Conservation (phyloP, 345 rosid species). For the Tarenaya hassleriana region DNA sequence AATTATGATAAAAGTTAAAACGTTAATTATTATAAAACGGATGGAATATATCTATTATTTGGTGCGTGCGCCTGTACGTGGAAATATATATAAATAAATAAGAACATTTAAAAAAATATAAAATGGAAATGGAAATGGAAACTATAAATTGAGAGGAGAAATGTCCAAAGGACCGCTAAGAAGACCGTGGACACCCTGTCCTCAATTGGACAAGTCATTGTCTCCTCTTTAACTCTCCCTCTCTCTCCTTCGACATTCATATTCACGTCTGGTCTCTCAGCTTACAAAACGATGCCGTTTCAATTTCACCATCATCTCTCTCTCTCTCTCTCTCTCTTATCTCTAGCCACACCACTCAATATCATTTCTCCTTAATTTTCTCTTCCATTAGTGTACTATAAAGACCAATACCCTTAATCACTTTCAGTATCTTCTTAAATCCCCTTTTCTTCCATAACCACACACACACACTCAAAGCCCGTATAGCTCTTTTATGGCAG, state of each 20-base stretch:
- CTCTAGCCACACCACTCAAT: constrained; percentile 32
- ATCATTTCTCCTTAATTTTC: constrained; percentile 16
- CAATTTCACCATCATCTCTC: no score
- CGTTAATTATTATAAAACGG: no score
- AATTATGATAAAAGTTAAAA: no score
- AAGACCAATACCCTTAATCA: constrained; percentile 25
- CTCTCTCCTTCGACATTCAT: constrained; percentile 11
- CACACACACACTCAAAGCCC: constrained; percentile 30
- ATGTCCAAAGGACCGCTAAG: constrained; percentile 50
- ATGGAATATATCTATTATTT: no score
- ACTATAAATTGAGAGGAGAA: constrained; percentile 26
- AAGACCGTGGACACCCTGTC: constrained; percentile 46
- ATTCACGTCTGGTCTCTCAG: background rate
- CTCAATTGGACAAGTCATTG: constrained; percentile 55
- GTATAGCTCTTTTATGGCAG: constrained; percentile 36
- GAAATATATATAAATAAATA: no score
- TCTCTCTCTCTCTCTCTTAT: constrained; percentile 17
- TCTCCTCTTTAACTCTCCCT: constrained; percentile 45
- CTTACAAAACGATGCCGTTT: no score
- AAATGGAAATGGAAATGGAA: background rate
- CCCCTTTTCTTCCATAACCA: no score
- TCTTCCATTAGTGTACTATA: constrained; percentile 23
- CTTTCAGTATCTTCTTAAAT: constrained; percentile 11
- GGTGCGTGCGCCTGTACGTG: no score
- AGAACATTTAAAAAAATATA: no score